Conservation (phyloP, 2,329 filamentous ascomycete species). For the Penicillium sp. region DNA sequence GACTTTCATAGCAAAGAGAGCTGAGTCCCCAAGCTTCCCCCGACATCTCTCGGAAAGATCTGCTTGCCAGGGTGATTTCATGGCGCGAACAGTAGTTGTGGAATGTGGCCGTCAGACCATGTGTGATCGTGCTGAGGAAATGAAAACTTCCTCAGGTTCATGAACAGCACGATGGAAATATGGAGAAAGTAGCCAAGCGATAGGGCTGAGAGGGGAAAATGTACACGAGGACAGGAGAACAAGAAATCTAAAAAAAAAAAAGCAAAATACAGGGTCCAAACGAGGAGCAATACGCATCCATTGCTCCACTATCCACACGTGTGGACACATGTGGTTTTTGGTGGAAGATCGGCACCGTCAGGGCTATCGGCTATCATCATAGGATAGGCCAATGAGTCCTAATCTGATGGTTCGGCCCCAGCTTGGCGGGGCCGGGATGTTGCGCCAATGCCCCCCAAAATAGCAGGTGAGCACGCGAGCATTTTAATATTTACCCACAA, state of each 20-base stretch:
- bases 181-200: neutral
- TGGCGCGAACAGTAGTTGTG: neutral
- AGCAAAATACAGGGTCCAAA: neutral
- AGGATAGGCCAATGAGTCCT: neutral
- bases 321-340: neutral
- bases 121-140: neutral
- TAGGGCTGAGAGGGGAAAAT: neutral
- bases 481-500: neutral
- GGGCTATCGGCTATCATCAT: neutral
- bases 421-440: neutral
- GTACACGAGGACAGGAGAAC: neutral
- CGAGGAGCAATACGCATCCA: neutral
- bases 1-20: conserved; percentile 2
- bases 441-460: neutral
- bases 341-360: neutral
- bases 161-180: neutral
- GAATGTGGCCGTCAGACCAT: neutral
- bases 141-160: neutral
- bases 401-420: neutral
- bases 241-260: neutral
- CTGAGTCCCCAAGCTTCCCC: neutral
- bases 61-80: conserved; percentile 5
- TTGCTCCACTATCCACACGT: neutral
- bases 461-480: conserved; percentile 1
- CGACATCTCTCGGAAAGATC: conserved; percentile 1